Percentiles rank a stretch among this genome's conserved stretches.
Evolutionary conservation across 805 yeast species (phyloP).

Genomic region (Kuraishia ogatae): DNA sequence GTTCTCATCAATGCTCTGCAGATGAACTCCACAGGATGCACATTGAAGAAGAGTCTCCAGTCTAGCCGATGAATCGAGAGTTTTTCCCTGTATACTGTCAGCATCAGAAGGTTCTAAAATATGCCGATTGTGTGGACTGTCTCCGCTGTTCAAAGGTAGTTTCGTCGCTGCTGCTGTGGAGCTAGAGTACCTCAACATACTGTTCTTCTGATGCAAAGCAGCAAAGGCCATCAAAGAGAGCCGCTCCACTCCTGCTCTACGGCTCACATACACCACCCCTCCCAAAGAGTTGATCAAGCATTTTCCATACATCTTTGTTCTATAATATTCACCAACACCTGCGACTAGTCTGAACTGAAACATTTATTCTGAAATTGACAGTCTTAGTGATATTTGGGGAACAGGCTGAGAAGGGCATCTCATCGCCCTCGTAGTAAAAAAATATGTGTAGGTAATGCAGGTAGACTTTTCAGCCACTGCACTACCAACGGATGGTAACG

Average conservation of each 20-base stretch:
- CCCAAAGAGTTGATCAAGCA: not conserved
- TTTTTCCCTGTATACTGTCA: too few species aligned
- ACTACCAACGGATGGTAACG: not conserved
- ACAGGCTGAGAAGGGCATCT: not conserved
- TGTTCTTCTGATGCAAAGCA: not conserved
- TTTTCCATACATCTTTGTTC: not conserved
- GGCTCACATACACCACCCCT: not conserved
- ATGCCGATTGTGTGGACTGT: not conserved
- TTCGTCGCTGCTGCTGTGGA: not conserved
- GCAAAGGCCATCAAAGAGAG: not conserved
- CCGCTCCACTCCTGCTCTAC: not conserved
- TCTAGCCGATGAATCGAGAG: not conserved
- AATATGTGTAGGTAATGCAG: not conserved
- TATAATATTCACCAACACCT: not conserved
- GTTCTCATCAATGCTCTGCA: conserved; percentile 31
- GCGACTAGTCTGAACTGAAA: not conserved
- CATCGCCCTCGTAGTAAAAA: not conserved
- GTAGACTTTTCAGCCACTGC: not conserved
- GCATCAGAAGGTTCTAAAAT: not conserved
- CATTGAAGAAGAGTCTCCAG: conserved; percentile 21
- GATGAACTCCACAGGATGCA: conserved; percentile 46
- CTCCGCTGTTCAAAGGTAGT: not conserved
- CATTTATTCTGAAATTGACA: not conserved
- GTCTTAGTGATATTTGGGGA: too few species aligned
- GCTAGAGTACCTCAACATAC: not conserved